Conservation (phyloP, 441 rosid species). For the Biscutella laevigata region DNA sequence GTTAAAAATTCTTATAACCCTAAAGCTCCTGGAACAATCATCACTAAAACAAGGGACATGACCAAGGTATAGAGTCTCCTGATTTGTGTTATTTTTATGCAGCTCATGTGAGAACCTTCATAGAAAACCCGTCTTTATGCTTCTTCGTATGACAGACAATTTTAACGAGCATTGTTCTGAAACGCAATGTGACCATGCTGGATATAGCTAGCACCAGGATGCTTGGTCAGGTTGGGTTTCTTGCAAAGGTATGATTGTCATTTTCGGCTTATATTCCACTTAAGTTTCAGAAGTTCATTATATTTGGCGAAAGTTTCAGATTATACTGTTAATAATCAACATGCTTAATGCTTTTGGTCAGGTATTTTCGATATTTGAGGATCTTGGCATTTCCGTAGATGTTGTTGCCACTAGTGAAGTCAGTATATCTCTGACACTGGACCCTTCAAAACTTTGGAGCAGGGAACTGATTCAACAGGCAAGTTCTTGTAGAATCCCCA, state of each 20-base stretch:
- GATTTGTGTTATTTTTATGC: neutral
- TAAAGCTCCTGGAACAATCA: constrained; percentile 85
- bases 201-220: constrained; percentile 89
- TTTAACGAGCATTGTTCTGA: constrained; percentile 83
- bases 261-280: neutral
- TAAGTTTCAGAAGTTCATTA: neutral
- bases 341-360: constrained; percentile 19
- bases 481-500: constrained; percentile 22
- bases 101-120: constrained; percentile 12
- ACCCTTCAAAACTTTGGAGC: constrained; percentile 90
- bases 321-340: constrained; percentile 1
- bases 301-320: too few species aligned
- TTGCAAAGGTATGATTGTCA: constrained; percentile 55
- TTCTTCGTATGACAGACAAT: constrained; percentile 48
- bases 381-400: constrained; percentile 80
- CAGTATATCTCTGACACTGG: constrained; percentile 79
- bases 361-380: constrained; percentile 88
- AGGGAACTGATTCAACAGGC: constrained; percentile 91
- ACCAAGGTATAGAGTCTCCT: constrained; percentile 46
- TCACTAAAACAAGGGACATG: constrained; percentile 74
- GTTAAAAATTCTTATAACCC: constrained; percentile 90
- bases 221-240: constrained; percentile 94
- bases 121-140: neutral
- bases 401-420: constrained; percentile 97
- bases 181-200: constrained; percentile 84